Conservation (phyloP, 768 basidiomycete species). For the Auricularia sp. region DNA sequence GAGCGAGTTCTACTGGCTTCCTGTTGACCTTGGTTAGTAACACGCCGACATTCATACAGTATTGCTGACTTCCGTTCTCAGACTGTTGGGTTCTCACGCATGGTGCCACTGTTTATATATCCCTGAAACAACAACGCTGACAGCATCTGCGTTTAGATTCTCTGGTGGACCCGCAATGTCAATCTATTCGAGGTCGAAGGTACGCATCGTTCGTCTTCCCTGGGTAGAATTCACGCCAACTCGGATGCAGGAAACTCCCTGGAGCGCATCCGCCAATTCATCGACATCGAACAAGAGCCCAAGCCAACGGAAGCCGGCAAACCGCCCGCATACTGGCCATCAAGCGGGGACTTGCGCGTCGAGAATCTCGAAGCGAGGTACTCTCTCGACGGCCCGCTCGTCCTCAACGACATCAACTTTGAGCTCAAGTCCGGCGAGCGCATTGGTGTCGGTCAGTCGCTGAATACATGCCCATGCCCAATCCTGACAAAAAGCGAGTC, state of each 20-base stretch:
- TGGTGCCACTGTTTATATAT: constrained; percentile 11
- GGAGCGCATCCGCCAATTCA: constrained; percentile 35
- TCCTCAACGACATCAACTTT: constrained; percentile 37
- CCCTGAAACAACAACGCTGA: background rate
- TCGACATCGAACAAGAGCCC: constrained; percentile 52
- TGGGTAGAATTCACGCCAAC: too few relatives aligned
- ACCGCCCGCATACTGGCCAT: constrained; percentile 61
- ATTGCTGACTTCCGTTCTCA: background rate
- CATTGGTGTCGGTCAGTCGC: constrained; percentile 25
- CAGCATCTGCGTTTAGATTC: constrained; percentile 20
- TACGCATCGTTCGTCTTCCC: constrained; percentile 7
- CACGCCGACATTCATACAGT: background rate
- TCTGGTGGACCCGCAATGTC: constrained; percentile 28
- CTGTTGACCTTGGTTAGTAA: constrained; percentile 28
- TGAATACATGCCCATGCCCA: background rate
- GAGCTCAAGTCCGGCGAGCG: constrained; percentile 28
- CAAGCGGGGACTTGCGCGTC: constrained; percentile 43
- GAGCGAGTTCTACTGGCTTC: constrained; percentile 32
- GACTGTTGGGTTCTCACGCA: constrained; percentile 40
- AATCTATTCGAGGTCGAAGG: constrained; percentile 39
- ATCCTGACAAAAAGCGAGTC: constrained; percentile 14
- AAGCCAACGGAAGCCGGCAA: constrained; percentile 28
- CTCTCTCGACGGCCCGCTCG: constrained; percentile 33
- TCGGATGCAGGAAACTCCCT: constrained; percentile 1
- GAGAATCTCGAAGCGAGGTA: constrained; percentile 49